These are phyloP conservation scores for Hirschioporus abietinus DNA, from an alignment of 768 basidiomycete species.

Conservation along the genomic window DNA sequence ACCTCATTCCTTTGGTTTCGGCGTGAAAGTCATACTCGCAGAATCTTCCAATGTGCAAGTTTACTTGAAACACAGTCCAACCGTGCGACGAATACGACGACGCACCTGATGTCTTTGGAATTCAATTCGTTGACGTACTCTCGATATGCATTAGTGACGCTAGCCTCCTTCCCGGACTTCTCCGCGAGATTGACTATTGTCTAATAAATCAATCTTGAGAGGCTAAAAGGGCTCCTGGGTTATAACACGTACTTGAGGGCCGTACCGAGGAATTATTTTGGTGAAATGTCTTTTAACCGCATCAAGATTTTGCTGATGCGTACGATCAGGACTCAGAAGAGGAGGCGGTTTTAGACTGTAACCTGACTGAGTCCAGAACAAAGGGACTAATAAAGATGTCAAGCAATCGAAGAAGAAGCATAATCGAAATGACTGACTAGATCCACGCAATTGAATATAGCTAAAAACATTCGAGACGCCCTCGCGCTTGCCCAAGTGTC, in stretches of 20 bases:
- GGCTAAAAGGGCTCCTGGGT: not conserved
- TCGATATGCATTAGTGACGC: slow-evolving; percentile 72
- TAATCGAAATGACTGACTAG: slow-evolving; percentile 48
- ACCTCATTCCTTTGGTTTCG: slow-evolving; percentile 96
- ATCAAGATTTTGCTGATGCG: slow-evolving; percentile 64
- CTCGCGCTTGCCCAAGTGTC: slow-evolving; percentile 49
- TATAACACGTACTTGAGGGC: slow-evolving; percentile 60
- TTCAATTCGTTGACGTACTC: slow-evolving; percentile 57
- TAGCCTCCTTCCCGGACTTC: slow-evolving; percentile 81
- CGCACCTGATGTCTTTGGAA: slow-evolving; percentile 53
- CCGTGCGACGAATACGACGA: slow-evolving; percentile 5
- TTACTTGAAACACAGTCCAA: not conserved
- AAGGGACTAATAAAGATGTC: slow-evolving; percentile 54
- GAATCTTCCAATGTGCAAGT: slow-evolving; percentile 45
- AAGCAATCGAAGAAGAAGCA: not conserved
- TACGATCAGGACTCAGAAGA: slow-evolving; percentile 64
- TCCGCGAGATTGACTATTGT: slow-evolving; percentile 88
- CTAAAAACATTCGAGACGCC: slow-evolving; percentile 74
- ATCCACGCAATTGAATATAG: slow-evolving; percentile 88
- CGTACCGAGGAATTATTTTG: slow-evolving; percentile 61
- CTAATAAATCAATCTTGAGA: slow-evolving; percentile 30
- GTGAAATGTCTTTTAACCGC: slow-evolving; percentile 72
- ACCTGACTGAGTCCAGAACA: slow-evolving; percentile 90
- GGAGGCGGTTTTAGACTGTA: slow-evolving; percentile 88
- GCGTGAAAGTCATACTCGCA: slow-evolving; percentile 88